Conservation (phyloP, 2,329 filamentous ascomycete species). For the Fusarium marasasianum region DNA sequence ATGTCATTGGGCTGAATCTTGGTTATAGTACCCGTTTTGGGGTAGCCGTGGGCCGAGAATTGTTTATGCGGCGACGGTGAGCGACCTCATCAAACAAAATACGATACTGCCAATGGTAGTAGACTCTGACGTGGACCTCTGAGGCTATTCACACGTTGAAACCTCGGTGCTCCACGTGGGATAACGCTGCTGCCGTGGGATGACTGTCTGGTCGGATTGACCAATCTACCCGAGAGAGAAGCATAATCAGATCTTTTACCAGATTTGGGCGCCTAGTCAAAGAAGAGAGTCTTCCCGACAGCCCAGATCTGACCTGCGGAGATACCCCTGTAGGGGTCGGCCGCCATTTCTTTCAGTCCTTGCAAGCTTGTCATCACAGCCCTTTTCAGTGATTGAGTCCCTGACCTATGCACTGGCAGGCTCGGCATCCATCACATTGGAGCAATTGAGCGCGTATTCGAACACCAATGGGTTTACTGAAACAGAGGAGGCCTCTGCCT, state of each 20-base stretch:
- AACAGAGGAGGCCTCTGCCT: not conserved
- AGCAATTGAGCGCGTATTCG: constrained; percentile 5
- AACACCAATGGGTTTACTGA: not conserved
- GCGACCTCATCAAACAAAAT: constrained; percentile 17
- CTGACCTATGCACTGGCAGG: not conserved
- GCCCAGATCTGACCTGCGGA: constrained; percentile 15
- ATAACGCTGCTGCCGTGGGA: not conserved
- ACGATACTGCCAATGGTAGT: constrained; percentile 6
- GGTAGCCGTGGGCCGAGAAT: not conserved
- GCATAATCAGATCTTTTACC: constrained; percentile 2
- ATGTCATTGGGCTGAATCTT: constrained; percentile 19
- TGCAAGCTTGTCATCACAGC: constrained; percentile 1
- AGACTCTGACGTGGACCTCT: not conserved
- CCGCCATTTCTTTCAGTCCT: constrained; percentile 24
- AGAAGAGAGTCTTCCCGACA: not conserved
- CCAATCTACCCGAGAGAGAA: constrained; percentile 7
- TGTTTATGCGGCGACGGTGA: not conserved
- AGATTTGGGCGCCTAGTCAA: not conserved
- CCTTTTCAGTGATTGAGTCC: not conserved
- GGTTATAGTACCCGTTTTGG: not conserved
- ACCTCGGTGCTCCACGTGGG: constrained; percentile 18
- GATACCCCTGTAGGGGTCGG: constrained; percentile 27
- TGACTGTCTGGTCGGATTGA: constrained; percentile 12
- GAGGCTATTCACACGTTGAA: constrained; percentile 6
- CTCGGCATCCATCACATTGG: not conserved